phyloP scores from a whole-genome alignment of 2,329 filamentous ascomycete species.

The Arachnomyces sp. region DNA sequence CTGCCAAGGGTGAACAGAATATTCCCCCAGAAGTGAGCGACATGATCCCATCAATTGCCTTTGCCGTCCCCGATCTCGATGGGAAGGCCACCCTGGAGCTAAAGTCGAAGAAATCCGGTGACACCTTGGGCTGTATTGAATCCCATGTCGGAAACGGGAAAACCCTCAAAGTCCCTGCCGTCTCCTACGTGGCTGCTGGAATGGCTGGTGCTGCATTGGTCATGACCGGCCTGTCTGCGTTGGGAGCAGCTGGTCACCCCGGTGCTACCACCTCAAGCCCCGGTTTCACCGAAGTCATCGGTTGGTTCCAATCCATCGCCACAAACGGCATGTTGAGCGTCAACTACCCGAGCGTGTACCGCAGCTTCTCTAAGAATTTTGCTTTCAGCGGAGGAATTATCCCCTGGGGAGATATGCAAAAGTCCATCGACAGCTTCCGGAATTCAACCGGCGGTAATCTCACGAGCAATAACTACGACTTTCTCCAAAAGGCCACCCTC shows the following conservation, averaged over 20 bases:
- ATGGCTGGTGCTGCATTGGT: constrained; percentile 77
- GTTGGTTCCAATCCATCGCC: constrained; percentile 88
- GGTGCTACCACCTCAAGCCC: constrained; percentile 65
- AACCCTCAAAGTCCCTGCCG: constrained; percentile 64
- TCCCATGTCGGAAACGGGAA: constrained; percentile 83
- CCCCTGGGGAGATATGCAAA: constrained; percentile 73
- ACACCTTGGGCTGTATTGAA: constrained; percentile 71
- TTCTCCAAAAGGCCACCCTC: constrained; percentile 67
- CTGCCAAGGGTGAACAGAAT: constrained; percentile 61
- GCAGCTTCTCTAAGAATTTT: constrained; percentile 87
- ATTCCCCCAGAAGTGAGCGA: constrained; percentile 65
- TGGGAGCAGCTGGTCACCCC: constrained; percentile 52
- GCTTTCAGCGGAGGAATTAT: constrained; percentile 81
- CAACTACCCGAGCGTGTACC: constrained; percentile 77
- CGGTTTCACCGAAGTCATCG: constrained; percentile 75
- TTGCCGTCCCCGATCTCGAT: constrained; percentile 81
- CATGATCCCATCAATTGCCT: constrained; percentile 80
- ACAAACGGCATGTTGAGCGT: constrained; percentile 96
- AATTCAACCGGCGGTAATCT: constrained; percentile 75
- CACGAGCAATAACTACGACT: constrained; percentile 67
- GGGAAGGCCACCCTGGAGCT: constrained; percentile 76
- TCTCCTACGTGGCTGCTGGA: constrained; percentile 76
- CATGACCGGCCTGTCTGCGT: constrained; percentile 63
- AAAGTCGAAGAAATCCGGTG: constrained; percentile 50
- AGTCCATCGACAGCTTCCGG: constrained; percentile 77